Evolutionary conservation across 495 filamentous ascomycete species (phyloP), one percentile per base, ranked within the genome.

Genomic region (Talaromyces trachyspermus): DNA sequence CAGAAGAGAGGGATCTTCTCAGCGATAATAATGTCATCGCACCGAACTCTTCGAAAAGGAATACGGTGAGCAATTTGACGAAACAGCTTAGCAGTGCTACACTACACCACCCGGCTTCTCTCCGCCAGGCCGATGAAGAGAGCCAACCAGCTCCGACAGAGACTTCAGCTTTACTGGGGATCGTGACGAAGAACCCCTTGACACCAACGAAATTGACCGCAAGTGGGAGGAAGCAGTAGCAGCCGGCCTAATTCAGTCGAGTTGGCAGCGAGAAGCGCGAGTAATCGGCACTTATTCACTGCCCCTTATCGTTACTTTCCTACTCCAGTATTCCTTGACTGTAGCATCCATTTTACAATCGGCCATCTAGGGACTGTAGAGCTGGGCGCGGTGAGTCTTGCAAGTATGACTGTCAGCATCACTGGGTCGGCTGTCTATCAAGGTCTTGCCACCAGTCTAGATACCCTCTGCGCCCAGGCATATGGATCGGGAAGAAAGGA

Each of bases 151-250:
- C 24, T n/a, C 42, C 61, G 30, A 61, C 52, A n/a, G 80, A 83
- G 60, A 72, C 65, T 3, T 76, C 72, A 2, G 63, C 74, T 20
- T 56, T 85, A 12, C 61, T 85, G 15, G 63, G 58, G 25, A n/a
- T n/a, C n/a, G n/a, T n/a, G 48, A 60, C 46, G 54, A 66, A 49
- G 25, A 63, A 68, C 48, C 56, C 51, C 46, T 63, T 57, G 60
- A 57, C 20, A 49, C 49, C 3, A 62, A 70, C 12, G 68, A 71
- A 33, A 68, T 73, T 30, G 68, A 73, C 47, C 63, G 74, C 37
- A 83, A 85, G 64, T 95, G 88, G 88, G 83, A 88, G 46, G 81
- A 84, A 29, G 86, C 87, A 2, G 86, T 90, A 9, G 70, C 75
- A 0, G 74, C 78, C 3, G 86, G 86, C 6, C 67, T 74, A 49